Conservation (phyloP, 208 protist species). For the Crithidia expoeki region DNA sequence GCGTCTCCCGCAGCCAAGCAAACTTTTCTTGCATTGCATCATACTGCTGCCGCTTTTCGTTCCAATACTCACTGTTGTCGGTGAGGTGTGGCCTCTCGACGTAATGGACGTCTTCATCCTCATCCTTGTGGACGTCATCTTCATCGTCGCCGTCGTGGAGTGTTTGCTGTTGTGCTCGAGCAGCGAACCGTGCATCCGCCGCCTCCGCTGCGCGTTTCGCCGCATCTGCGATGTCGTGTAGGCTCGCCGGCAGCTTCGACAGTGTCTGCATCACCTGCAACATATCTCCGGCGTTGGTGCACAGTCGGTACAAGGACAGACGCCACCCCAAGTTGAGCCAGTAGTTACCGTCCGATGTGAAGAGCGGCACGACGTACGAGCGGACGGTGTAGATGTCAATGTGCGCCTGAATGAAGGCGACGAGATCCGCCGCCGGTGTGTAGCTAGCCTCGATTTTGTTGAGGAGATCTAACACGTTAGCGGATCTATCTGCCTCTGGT, state of each 20-base stretch:
- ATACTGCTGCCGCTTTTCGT: slow-evolving; percentile 27
- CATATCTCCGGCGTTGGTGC: slow-evolving; percentile 31
- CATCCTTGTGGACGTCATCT: neutral
- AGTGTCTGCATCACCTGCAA: slow-evolving; percentile 22
- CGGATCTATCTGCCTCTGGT: neutral
- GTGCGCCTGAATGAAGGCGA: slow-evolving; percentile 44
- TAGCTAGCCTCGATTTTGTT: neutral
- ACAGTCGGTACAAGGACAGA: slow-evolving; percentile 44
- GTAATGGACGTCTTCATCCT: neutral
- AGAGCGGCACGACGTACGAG: slow-evolving; percentile 49
- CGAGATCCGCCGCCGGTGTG: slow-evolving; percentile 38
- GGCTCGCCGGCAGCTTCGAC: slow-evolving; percentile 24
- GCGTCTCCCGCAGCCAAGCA: slow-evolving; percentile 23
- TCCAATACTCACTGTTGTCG: slow-evolving; percentile 37
- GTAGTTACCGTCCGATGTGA: slow-evolving; percentile 54
- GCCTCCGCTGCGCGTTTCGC: neutral
- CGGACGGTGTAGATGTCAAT: slow-evolving; percentile 34
- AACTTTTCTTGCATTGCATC: slow-evolving; percentile 37
- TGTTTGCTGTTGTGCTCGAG: neutral
- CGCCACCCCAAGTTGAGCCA: slow-evolving; percentile 65
- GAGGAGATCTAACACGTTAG: slow-evolving; percentile 2
- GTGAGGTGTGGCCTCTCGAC: slow-evolving; percentile 12
- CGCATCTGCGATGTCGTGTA: slow-evolving; percentile 21
- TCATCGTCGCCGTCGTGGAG: neutral
- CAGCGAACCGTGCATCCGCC: neutral